Conservation (phyloP, 169 alveolate species). For the Blepharisma undulans region DNA sequence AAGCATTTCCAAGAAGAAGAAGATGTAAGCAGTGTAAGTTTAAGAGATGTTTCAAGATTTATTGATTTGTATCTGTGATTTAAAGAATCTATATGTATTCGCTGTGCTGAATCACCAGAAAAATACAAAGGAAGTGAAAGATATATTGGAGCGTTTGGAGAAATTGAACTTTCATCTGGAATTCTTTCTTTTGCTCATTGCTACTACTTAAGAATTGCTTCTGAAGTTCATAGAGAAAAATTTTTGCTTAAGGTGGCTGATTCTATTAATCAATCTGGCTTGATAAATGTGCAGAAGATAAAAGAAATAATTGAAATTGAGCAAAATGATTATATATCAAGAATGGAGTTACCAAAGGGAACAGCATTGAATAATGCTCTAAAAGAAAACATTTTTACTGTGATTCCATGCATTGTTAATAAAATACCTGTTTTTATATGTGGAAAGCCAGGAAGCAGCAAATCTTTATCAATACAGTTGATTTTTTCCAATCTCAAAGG, state of each 20-base stretch:
- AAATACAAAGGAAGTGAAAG: neutral
- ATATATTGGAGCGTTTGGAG: neutral
- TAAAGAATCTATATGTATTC: neutral
- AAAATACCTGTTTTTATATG: constrained; percentile 70
- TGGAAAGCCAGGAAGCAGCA: constrained; percentile 59
- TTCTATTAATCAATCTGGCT: neutral
- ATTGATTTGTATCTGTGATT: constrained; percentile 44
- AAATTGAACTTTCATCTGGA: neutral
- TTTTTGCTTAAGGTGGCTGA: neutral
- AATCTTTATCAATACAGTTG: constrained; percentile 30
- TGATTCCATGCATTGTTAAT: constrained; percentile 57
- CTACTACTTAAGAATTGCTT: constrained; percentile 11
- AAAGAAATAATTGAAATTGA: neutral
- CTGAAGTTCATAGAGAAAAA: neutral
- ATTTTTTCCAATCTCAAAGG: constrained; percentile 13
- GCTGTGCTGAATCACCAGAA: neutral
- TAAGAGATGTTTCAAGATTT: constrained; percentile 78
- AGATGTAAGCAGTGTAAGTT: constrained; percentile 73
- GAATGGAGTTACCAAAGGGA: constrained; percentile 47
- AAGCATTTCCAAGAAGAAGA: constrained; percentile 46
- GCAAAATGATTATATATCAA: neutral
- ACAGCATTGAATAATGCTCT: constrained; percentile 65
- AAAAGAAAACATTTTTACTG: constrained; percentile 57
- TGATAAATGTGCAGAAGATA: neutral
- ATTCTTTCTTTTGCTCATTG: constrained; percentile 12